A percentile compares a stretch with the other conserved stretches of the same genome.
Conservation (phyloP, 2,329 filamentous ascomycete genomes). For the Ophiostoma himal-ulmi region DNA sequence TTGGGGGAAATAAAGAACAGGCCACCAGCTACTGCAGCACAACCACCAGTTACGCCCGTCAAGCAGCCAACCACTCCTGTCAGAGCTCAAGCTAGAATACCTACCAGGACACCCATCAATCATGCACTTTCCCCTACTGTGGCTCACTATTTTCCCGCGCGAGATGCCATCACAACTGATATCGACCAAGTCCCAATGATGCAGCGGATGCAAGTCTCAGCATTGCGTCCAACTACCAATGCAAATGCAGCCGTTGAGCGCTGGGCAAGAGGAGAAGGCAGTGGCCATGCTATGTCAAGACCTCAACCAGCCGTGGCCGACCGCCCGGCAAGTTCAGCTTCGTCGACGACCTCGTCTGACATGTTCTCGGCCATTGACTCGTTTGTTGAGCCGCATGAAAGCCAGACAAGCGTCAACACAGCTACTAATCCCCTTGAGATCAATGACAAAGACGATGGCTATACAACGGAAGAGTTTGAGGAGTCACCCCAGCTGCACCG, state of each 20-base stretch:
- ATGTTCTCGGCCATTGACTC: constrained; percentile 23
- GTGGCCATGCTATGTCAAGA: not conserved
- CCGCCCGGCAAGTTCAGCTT: constrained; percentile 8
- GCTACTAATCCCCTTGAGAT: not conserved
- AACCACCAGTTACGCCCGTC: not conserved
- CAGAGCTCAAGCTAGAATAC: not conserved
- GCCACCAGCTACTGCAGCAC: not conserved
- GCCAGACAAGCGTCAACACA: constrained; percentile 11
- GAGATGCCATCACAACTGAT: constrained; percentile 6
- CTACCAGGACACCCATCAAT: not conserved
- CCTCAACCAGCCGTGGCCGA: not conserved
- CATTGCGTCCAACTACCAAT: not conserved
- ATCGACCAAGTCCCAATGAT: constrained; percentile 18
- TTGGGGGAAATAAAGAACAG: not conserved
- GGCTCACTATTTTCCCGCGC: not conserved
- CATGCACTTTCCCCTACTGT: not conserved
- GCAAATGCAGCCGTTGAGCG: not conserved
- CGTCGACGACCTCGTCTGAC: constrained; percentile 13
- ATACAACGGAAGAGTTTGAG: constrained; percentile 12
- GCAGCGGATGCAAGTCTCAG: not conserved
- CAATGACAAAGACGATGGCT: not conserved
- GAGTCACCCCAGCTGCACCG: not conserved
- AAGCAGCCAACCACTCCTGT: not conserved
- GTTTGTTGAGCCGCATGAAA: constrained; percentile 6
- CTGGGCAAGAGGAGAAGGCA: not conserved